Conservation (phyloP, 176 grass and related monocot species). For the Areca catechu region DNA sequence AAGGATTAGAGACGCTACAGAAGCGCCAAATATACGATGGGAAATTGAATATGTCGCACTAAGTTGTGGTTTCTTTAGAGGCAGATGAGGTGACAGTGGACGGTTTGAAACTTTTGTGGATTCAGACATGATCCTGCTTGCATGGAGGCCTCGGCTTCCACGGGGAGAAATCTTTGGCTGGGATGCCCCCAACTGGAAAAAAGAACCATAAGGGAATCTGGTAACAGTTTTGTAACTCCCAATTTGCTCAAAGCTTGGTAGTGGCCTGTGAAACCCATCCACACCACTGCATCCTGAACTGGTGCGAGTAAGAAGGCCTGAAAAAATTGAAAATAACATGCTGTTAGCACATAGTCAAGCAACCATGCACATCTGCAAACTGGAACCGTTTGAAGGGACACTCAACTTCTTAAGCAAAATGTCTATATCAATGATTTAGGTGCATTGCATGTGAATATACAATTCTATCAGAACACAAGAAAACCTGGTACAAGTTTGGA, state of each 20-base stretch:
- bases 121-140: slow-evolving; percentile 2
- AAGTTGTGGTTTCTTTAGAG: slow-evolving; percentile 19
- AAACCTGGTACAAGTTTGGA: no score
- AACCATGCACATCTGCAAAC: neutral
- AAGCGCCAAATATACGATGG: slow-evolving; percentile 19
- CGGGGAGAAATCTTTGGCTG: neutral
- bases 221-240: neutral
- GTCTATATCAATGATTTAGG: no score
- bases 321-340: neutral
- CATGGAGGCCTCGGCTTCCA: slow-evolving; percentile 13
- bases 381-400: no score
- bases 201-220: neutral
- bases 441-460: no score
- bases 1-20: slow-evolving; percentile 13
- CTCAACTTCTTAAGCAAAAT: neutral
- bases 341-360: neutral
- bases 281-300: slow-evolving; percentile 1
- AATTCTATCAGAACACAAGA: no score
- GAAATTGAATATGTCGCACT: slow-evolving; percentile 17
- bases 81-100: slow-evolving; percentile 21
- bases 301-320: slow-evolving; percentile 1
- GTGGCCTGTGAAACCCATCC: neutral
- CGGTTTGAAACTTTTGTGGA: slow-evolving; percentile 9
- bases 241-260: neutral
- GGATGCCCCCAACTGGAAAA: neutral